Conservation (phyloP, 2,329 filamentous ascomycete species). For the Cercospora beticola region DNA sequence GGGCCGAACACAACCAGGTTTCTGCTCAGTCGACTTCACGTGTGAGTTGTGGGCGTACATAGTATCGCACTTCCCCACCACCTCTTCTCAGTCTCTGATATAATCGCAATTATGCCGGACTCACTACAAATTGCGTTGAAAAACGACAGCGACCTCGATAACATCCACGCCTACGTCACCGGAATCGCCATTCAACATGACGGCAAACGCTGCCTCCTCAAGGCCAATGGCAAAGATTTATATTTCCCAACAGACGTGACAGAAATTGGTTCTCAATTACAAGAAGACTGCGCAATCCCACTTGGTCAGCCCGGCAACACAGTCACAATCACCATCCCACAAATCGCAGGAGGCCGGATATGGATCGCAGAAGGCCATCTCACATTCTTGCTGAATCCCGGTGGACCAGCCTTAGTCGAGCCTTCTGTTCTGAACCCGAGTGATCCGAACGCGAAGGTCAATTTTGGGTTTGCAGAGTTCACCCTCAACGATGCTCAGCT, state of each 20-base stretch:
- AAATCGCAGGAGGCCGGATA: constrained; percentile 42
- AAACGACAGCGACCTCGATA: constrained; percentile 37
- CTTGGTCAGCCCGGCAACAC: constrained; percentile 38
- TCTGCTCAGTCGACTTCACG: not conserved
- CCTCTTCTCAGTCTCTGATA: not conserved
- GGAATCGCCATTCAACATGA: constrained; percentile 40
- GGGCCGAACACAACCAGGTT: constrained; percentile 4
- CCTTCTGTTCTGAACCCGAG: constrained; percentile 39
- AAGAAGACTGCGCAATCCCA: constrained; percentile 41
- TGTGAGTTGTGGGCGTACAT: no score
- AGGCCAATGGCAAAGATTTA: constrained; percentile 38
- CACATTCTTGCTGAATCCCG: constrained; percentile 41
- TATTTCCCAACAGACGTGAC: constrained; percentile 38
- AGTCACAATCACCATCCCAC: constrained; percentile 35
- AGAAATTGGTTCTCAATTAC: constrained; percentile 35
- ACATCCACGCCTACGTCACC: constrained; percentile 40
- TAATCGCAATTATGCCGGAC: constrained; percentile 33
- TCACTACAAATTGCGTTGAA: constrained; percentile 38
- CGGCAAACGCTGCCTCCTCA: constrained; percentile 37
- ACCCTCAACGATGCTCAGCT: constrained; percentile 50
- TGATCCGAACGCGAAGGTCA: constrained; percentile 48
- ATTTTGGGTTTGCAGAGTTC: constrained; percentile 51
- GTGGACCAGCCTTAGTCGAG: constrained; percentile 40
- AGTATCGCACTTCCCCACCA: not conserved
- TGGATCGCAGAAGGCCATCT: constrained; percentile 40